phyloP scores from a whole-genome alignment of 768 basidiomycete genomes.

The Calocybe gangraenosa region DNA sequence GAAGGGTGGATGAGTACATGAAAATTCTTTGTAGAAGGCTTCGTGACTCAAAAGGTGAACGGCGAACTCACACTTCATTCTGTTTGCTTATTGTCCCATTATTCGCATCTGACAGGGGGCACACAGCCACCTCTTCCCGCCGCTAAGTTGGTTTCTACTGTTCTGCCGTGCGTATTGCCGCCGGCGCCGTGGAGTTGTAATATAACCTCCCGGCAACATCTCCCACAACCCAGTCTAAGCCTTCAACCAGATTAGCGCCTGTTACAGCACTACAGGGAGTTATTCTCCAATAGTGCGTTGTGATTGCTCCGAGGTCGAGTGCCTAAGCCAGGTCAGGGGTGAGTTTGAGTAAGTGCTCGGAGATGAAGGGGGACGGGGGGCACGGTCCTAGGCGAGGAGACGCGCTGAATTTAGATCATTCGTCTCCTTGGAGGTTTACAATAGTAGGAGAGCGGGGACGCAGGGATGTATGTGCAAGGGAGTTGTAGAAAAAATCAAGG shows the following conservation, averaged over 20 bases:
- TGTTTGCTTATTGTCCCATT: no score
- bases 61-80: no score
- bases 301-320: conserved; percentile 67
- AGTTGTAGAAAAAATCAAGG: neutral
- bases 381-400: no score
- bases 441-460: neutral
- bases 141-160: neutral
- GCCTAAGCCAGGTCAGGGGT: conserved; percentile 6
- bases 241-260: conserved; percentile 77
- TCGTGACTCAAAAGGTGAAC: no score
- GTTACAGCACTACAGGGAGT: conserved; percentile 91
- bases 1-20: no score
- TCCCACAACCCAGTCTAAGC: conserved; percentile 88
- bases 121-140: neutral
- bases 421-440: no score
- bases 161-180: neutral
- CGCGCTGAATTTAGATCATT: no score
- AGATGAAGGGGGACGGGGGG: no score
- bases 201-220: conserved; percentile 88
- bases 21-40: no score
- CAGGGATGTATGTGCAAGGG: neutral
- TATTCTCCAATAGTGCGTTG: conserved; percentile 87
- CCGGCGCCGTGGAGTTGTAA: conserved; percentile 51
- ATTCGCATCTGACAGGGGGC: neutral
- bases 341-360: neutral